Evolutionary conservation across 306 rosid genomes (phyloP), one percentile per base, ranked within the genome.

Genomic region (Pterocarpus macrocarpus): DNA sequence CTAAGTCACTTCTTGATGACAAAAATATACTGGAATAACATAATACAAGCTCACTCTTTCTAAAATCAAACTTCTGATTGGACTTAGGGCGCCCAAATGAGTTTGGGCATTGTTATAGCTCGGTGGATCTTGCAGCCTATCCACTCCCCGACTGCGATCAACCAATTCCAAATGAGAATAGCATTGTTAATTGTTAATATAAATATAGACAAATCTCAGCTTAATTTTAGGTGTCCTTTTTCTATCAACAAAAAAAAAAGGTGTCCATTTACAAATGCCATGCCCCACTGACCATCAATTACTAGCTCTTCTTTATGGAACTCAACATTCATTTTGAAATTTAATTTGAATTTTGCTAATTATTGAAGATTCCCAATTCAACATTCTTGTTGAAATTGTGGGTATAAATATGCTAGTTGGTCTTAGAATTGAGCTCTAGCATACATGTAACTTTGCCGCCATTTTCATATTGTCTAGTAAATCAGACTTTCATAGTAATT

Each of bases 371-470:
- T 68, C 65, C 69, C 55, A 65, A 16, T 61, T 81, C 55, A 38
- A 58, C 66, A 22, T 50, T 15, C 6, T 68, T 81, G 41, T 53
- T 78, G 70, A 81, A 77, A 77, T 71, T 22, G 47, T 32, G 70
- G 32, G 80, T 32, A 36, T 71, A 39, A 41, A 57, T 50, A 69
- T 63, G 77, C 68, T 73, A 52, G 64, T 57, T 72, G 63, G 77
- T 81, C 16, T 44, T 43, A 55, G 34, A 71, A 62, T 16, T 73
- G 66, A 77, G 68, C 73, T 81, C 77, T 43, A 3, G 28, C 68
- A 22, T 77, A 15, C 50, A 52, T 68, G 43, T 50, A 33, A 68
- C 47, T 22, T 56, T 14, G 7, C 65, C 30, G 69, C 5, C 57
- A 44, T 59, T 57, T 85, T 34, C 65, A 64, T 56, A 16, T 62